Percentiles rank a stretch among this genome's conserved stretches.
These are phyloP conservation scores for Rutstroemia sp. DNA, from an alignment of 2,329 filamentous ascomycete genomes.

Conservation along the genomic window DNA sequence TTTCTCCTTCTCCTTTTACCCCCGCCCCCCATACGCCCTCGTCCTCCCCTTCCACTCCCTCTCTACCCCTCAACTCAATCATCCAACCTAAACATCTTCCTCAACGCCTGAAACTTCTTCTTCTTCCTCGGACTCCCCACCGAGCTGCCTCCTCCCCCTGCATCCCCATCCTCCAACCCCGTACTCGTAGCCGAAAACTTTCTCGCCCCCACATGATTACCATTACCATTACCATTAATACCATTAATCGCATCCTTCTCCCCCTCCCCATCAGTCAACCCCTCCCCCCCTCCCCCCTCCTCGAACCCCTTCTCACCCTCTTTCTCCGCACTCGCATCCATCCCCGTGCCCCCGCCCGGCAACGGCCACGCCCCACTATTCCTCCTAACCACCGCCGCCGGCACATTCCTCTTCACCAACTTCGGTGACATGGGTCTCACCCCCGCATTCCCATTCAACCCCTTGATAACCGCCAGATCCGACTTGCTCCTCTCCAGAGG, in stretches of 20 bases:
- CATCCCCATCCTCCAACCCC: slow-evolving; percentile 15
- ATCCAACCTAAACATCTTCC: slow-evolving; percentile 56
- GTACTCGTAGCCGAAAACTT: slow-evolving; percentile 22
- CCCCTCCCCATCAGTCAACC: neutral
- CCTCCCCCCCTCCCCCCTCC: slow-evolving; percentile 13
- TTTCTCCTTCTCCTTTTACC: neutral
- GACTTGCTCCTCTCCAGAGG: slow-evolving; percentile 50
- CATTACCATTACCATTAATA: slow-evolving; percentile 12
- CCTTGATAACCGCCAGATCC: slow-evolving; percentile 34
- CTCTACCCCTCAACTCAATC: slow-evolving; percentile 33
- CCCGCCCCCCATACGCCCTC: no score
- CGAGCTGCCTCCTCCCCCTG: slow-evolving; percentile 3
- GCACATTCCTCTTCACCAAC: slow-evolving; percentile 38
- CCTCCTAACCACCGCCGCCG: slow-evolving; percentile 28
- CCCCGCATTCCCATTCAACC: neutral
- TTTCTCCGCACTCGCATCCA: neutral
- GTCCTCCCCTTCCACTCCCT: neutral
- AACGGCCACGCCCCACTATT: slow-evolving; percentile 44
- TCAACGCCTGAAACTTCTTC: slow-evolving; percentile 62
- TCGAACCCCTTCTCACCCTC: slow-evolving; percentile 23
- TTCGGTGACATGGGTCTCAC: slow-evolving; percentile 29
- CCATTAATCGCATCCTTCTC: slow-evolving; percentile 7
- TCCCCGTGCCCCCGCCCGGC: slow-evolving; percentile 20
- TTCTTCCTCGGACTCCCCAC: slow-evolving; percentile 35
- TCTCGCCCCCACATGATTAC: slow-evolving; percentile 18